phyloP scores from a whole-genome alignment of 176 grass and related monocot genomes.

The Eleusine indica region DNA sequence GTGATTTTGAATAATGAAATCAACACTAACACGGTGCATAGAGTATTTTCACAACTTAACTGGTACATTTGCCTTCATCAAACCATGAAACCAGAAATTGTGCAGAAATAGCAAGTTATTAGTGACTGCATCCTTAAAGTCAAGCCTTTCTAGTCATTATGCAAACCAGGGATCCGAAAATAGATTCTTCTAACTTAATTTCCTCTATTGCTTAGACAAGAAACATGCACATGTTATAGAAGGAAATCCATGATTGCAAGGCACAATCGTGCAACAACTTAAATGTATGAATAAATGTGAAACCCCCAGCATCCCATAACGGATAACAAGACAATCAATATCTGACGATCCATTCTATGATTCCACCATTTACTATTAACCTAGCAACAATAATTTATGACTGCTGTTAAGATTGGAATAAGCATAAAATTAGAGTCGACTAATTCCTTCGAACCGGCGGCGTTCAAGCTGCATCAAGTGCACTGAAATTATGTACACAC shows the following conservation, averaged over 20 bases:
- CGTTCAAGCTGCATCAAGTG: neutral
- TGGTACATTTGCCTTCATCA: neutral
- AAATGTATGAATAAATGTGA: neutral
- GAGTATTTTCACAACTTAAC: neutral
- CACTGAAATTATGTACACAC: neutral
- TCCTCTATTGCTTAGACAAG: neutral
- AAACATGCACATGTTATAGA: neutral
- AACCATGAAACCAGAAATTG: neutral
- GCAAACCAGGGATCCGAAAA: neutral
- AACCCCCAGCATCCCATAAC: neutral
- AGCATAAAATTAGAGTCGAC: neutral
- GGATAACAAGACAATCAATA: neutral
- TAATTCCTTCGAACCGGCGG: neutral
- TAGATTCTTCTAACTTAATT: neutral
- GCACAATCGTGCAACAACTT: neutral
- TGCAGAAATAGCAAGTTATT: constrained; percentile 3
- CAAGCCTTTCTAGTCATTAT: neutral
- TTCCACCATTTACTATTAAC: neutral
- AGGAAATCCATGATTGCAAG: neutral
- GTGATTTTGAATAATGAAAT: neutral
- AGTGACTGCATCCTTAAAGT: neutral
- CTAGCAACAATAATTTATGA: neutral
- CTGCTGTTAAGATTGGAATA: neutral
- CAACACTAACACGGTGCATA: neutral
- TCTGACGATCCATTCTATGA: neutral